Evolutionary conservation across 2,329 filamentous ascomycete species (phyloP).

Genomic region (Ophiostoma fasciatum): DNA sequence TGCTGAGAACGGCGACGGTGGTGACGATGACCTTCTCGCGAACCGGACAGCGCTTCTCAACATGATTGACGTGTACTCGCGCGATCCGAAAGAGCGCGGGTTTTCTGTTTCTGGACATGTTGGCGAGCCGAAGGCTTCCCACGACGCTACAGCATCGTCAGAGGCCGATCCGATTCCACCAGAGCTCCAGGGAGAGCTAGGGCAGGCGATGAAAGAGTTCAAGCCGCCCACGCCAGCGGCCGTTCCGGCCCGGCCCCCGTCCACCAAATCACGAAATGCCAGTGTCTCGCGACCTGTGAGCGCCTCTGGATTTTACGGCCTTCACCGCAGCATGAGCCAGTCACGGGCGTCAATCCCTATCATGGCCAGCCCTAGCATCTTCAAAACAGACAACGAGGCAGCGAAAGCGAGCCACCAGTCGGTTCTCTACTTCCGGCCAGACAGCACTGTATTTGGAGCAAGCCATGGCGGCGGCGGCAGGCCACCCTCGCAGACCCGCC

Average conservation of each 20-base stretch:
- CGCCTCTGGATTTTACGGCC: neutral
- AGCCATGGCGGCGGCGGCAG: no score
- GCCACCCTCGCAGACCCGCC: no score
- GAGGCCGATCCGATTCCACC: neutral
- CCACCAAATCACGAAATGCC: slow-evolving; percentile 23
- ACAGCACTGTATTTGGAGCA: neutral
- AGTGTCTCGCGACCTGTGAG: slow-evolving; percentile 13
- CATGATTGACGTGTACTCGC: no score
- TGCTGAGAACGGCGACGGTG: no score
- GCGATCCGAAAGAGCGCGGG: no score
- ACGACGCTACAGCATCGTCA: no score
- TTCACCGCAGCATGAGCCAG: slow-evolving; percentile 2
- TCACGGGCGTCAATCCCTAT: slow-evolving; percentile 14
- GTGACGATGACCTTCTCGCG: no score
- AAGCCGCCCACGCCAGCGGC: neutral
- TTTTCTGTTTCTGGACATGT: no score
- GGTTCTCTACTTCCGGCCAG: slow-evolving; percentile 2
- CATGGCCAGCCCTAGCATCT: slow-evolving; percentile 17
- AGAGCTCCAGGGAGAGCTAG: neutral
- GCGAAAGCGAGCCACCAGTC: no score
- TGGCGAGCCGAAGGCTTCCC: no score
- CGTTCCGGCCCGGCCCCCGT: slow-evolving; percentile 13
- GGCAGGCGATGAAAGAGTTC: neutral
- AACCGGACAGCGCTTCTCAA: no score
- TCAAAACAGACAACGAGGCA: no score